These are phyloP conservation scores for Fusarium tupiense DNA, from an alignment of 2,329 filamentous ascomycete genomes.

Conservation along the genomic window DNA sequence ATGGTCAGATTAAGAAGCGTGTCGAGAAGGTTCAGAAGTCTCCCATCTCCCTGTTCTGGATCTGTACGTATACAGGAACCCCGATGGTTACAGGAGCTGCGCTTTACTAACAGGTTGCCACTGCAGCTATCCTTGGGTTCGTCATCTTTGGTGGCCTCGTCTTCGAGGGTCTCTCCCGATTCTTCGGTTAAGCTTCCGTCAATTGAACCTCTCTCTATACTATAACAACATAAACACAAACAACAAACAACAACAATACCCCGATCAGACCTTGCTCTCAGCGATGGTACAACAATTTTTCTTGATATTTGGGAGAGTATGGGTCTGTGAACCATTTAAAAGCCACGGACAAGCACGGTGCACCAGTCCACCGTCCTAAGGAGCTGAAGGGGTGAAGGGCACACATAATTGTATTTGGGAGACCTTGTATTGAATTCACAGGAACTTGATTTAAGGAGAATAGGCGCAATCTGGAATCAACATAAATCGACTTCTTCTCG, in stretches of 20 bases:
- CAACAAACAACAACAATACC: constrained; percentile 7
- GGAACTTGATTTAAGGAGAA: constrained; percentile 39
- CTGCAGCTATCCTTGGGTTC: constrained; percentile 65
- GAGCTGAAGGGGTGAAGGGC: constrained; percentile 5
- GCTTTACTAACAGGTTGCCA: constrained; percentile 4
- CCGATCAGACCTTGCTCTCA: constrained; percentile 6
- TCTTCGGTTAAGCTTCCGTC: constrained; percentile 52
- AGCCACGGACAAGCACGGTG: constrained; percentile 3
- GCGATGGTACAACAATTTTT: neutral
- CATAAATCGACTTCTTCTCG: constrained; percentile 30
- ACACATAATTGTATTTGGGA: constrained; percentile 32
- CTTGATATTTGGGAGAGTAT: constrained; percentile 5
- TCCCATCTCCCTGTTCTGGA: constrained; percentile 71
- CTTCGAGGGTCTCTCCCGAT: constrained; percentile 66
- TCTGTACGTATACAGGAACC: constrained; percentile 58
- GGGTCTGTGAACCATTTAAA: neutral
- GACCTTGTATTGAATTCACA: constrained; percentile 34
- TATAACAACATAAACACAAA: constrained; percentile 5
- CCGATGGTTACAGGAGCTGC: neutral
- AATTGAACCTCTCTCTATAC: neutral
- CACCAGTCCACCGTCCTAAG: constrained; percentile 2
- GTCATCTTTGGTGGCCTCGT: constrained; percentile 69
- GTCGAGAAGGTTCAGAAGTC: constrained; percentile 66
- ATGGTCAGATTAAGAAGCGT: constrained; percentile 69
- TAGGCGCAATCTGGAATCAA: constrained; percentile 44